Evolutionary conservation across 2,329 filamentous ascomycete genomes (phyloP).

Genomic region (Pestalotiopsis fici): DNA sequence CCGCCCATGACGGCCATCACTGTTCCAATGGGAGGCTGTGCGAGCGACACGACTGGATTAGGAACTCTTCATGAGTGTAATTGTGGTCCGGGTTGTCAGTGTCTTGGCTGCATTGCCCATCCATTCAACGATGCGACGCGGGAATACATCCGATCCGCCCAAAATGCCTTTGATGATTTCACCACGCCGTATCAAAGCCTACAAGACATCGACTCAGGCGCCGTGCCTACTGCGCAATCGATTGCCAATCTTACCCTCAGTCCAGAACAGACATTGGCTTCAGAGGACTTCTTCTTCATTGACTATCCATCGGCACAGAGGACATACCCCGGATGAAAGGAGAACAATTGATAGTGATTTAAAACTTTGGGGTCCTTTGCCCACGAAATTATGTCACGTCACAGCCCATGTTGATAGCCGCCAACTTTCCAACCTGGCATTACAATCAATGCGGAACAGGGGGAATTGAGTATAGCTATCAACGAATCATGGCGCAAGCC

Average conservation of each 20-base stretch:
- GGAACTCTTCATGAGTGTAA: constrained; percentile 7
- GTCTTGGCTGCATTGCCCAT: constrained; percentile 10
- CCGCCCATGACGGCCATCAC: background rate
- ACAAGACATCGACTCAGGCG: background rate
- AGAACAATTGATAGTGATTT: background rate
- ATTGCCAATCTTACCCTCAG: background rate
- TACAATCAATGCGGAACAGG: background rate
- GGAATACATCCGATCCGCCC: constrained; percentile 6
- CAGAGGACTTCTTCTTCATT: constrained; percentile 8
- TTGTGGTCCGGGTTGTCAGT: constrained; percentile 10
- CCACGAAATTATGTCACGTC: background rate
- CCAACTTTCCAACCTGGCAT: background rate
- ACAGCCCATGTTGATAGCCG: background rate
- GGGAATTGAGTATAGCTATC: background rate
- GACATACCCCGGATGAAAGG: background rate
- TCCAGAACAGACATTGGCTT: constrained; percentile 2
- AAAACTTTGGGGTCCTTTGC: background rate
- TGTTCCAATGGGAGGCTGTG: background rate
- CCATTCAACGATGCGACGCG: constrained; percentile 8
- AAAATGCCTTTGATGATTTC: background rate
- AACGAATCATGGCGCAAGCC: background rate
- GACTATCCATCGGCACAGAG: constrained; percentile 1
- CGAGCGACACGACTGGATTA: background rate
- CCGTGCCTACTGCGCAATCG: background rate
- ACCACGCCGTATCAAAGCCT: background rate